Percentiles rank a stretch among this genome's conserved stretches.
Conservation (phyloP, 345 rosid genomes). For the Draba incana region DNA sequence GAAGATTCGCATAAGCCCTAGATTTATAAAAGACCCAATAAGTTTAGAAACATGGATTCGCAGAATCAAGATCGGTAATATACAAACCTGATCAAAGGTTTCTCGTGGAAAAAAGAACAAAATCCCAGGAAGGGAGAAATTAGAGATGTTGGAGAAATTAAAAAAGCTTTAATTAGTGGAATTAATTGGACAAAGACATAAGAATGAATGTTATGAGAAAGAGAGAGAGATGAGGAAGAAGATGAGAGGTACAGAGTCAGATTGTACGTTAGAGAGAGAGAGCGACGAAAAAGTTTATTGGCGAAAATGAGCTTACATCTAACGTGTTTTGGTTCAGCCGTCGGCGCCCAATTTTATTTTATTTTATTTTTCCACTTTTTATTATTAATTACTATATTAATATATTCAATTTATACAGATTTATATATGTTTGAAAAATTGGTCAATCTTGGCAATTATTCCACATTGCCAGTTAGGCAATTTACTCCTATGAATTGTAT, state of each 20-base stretch:
- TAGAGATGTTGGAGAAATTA: neutral
- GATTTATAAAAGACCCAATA: constrained; percentile 7
- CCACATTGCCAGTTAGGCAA: too few relatives aligned
- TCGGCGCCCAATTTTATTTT: constrained; percentile 17
- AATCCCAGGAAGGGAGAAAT: constrained; percentile 20
- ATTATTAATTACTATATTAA: too few relatives aligned
- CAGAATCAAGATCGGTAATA: constrained; percentile 26
- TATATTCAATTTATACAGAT: too few relatives aligned
- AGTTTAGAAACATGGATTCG: neutral
- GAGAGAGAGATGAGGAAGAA: neutral
- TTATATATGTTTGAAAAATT: too few relatives aligned
- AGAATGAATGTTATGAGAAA: neutral
- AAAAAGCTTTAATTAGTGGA: neutral
- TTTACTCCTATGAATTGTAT: too few relatives aligned
- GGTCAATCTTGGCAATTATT: too few relatives aligned
- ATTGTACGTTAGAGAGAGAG: constrained; percentile 15
- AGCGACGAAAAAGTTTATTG: constrained; percentile 24
- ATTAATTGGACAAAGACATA: constrained; percentile 2
- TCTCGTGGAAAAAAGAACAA: constrained; percentile 14
- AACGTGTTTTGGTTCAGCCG: constrained; percentile 41
- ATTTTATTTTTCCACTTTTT: too few relatives aligned
- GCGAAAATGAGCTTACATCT: constrained; percentile 47
- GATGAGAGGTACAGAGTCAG: constrained; percentile 43
- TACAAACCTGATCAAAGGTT: constrained; percentile 8
- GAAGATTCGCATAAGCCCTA: constrained; percentile 14